Conservation (phyloP, 2,329 filamentous ascomycete species). For the Conoideocrella luteorostrata region DNA sequence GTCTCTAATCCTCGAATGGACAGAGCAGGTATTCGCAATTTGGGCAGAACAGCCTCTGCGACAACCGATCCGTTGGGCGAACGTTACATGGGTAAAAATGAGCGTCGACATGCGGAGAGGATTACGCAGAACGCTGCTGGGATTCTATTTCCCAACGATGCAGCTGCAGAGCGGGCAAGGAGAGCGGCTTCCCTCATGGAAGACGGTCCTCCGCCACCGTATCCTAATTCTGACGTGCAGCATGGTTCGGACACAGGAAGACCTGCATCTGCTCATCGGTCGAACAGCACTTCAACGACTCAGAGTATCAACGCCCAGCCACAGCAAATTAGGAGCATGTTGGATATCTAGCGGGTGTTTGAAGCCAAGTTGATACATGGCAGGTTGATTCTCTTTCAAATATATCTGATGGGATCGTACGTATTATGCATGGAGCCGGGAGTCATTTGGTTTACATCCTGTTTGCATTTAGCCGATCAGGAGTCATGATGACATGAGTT, state of each 20-base stretch:
- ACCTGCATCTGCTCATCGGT: conserved; percentile 30
- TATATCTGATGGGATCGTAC: too few species aligned
- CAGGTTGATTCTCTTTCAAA: too few species aligned
- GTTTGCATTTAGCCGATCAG: too few species aligned
- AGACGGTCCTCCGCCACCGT: conserved; percentile 39
- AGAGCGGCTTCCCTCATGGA: conserved; percentile 33
- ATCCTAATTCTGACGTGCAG: conserved; percentile 22
- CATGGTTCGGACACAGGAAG: conserved; percentile 16
- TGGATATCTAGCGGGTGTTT: conserved; percentile 38
- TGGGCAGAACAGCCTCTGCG: not conserved
- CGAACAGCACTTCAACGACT: conserved; percentile 39
- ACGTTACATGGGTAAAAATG: conserved; percentile 36
- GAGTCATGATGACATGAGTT: too few species aligned
- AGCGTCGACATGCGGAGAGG: conserved; percentile 38
- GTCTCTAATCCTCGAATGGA: conserved; percentile 24
- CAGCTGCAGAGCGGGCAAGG: conserved; percentile 22
- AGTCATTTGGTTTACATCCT: too few species aligned
- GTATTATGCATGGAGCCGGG: too few species aligned
- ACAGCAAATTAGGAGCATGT: conserved; percentile 52
- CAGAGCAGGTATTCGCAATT: conserved; percentile 18
- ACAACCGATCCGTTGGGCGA: not conserved
- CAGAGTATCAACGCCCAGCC: conserved; percentile 41
- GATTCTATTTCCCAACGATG: conserved; percentile 42
- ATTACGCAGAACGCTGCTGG: conserved; percentile 36
- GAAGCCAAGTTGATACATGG: too few species aligned